Evolutionary conservation across 2,329 filamentous ascomycete species (phyloP).

Genomic region (Ophiostoma novo-ulmi): DNA sequence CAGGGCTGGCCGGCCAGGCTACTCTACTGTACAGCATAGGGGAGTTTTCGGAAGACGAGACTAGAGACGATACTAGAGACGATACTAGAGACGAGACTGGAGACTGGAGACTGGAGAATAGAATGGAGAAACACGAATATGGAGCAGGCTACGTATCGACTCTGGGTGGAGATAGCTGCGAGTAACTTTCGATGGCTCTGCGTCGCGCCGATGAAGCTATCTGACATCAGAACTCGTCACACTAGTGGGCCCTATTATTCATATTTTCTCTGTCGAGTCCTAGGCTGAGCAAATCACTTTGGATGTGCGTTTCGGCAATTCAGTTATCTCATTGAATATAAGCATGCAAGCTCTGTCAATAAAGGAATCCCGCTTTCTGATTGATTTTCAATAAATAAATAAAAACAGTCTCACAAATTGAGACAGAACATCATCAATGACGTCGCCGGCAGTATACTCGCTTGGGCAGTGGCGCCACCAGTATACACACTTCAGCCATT

Average conservation of each 20-base stretch:
- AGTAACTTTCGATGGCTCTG: conserved; percentile 10
- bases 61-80: not conserved
- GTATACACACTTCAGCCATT: not conserved
- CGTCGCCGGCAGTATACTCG: not conserved
- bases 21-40: not conserved
- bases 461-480: not conserved
- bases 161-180: not conserved
- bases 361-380: not conserved
- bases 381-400: not conserved
- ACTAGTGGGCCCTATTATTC: not conserved
- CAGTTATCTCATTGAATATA: not conserved
- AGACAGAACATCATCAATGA: not conserved
- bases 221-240: conserved; percentile 7
- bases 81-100: not conserved
- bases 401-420: not conserved
- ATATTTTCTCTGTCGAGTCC: not conserved
- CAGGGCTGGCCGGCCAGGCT: conserved; percentile 5
- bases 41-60: conserved; percentile 1
- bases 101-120: not conserved
- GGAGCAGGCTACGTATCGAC: not conserved
- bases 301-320: too few relatives aligned
- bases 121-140: not conserved
- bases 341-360: not conserved
- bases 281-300: not conserved
- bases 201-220: conserved; percentile 11